Evolutionary conservation across 2,329 filamentous ascomycete genomes (phyloP), one percentile per base, ranked within the genome.

Genomic region (Graphiopsis chlorocephala): DNA sequence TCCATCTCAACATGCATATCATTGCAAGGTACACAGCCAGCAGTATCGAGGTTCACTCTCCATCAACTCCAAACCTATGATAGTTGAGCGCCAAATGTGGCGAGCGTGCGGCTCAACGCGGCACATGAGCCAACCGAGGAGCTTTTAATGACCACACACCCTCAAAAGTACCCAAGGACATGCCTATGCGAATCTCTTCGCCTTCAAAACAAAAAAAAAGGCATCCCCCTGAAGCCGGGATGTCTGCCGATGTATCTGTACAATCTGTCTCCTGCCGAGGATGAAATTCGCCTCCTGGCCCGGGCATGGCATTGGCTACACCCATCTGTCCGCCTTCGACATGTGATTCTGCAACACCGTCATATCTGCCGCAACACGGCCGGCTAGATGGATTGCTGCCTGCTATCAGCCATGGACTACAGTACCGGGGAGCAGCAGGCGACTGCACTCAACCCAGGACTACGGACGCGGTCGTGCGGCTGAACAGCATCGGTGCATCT

Each of bases 331-430:
- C 28, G 53, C n/a, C 17, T 31, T 56, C 53, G 53, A 56, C 53
- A 56, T 56, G 31, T 56, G 31, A 56, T 56, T 38, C 53, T 38
- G 53, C 20, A 35, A 56, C 53, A 38, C 53, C 31, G 29, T 56
- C n/a, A 33, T 31, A 23, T 33, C 28, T 10, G 31, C 29, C 20
- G 53, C 38, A 20, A 25, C 20, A 25, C 29, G 53, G 7, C 20
- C 53, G 50, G 29, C 50, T 53, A 17, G 17, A 10, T 31, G 53
- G 26, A 56, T 23, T 4, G 31, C 53, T 31, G 29, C 53, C 29
- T 23, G 31, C 20, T 12, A 15, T 50, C 23, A 6, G 6, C 31
- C 31, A 38, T 35, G n/a, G 28, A 33, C 20, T 28, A 28, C 47
- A 15, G 23, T 50, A 26, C n/a, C 53, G 28, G 8, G 38, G 15